Base-by-base conservation (phyloP, 208 protist genomes). In the Trypanosoma conorhini region DNA sequence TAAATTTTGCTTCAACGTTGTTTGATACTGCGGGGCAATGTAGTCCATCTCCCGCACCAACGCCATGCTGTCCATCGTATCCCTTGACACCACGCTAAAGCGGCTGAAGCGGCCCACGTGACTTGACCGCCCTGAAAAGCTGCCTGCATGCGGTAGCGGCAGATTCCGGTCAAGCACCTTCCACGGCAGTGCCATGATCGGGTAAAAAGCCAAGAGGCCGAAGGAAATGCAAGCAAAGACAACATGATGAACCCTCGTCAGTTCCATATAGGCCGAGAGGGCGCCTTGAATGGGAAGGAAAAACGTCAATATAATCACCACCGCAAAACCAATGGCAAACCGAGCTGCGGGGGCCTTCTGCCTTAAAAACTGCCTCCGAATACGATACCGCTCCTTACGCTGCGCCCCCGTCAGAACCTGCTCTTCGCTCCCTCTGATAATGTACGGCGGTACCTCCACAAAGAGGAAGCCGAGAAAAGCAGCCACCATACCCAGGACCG, bases 361-460 rank as follows among this genome's bases (percentile, higher is more conserved):
- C 46, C 84, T 80, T 22, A 88, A 72, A 67, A 91, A 95, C 22
- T 75, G 61, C 13, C 70, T 70, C 55, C 84, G 87, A 0, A 83
- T 79, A 8, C 78, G 71, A 15, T 77, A 74, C 17, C 83, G 76
- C 13, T 21, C 17, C 51, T 62, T 64, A 42, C 76, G 67, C 15
- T 85, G 79, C 5, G 63, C 72, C 13, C 83, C 75, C 3, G 74
- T 73, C 22, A 95, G 62, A 40, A 79, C 57, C 15, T 28, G 50
- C 50, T 88, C 70, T 51, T 92, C 81, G 71, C 79, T 80, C 15
- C 74, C 83, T n/a, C 81, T 86, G n/a, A 95, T 69, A 8, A 92
- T 80, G 65, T 92, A 95, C 0, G 86, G 83, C 21, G 89, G 89
- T 1, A 88, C 77, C 42, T 86, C 68, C 4, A 95, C 70, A 65